These are phyloP conservation scores for Colletotrichum eleusines DNA, from an alignment of 2,329 filamentous ascomycete genomes.

Conservation along the genomic window DNA sequence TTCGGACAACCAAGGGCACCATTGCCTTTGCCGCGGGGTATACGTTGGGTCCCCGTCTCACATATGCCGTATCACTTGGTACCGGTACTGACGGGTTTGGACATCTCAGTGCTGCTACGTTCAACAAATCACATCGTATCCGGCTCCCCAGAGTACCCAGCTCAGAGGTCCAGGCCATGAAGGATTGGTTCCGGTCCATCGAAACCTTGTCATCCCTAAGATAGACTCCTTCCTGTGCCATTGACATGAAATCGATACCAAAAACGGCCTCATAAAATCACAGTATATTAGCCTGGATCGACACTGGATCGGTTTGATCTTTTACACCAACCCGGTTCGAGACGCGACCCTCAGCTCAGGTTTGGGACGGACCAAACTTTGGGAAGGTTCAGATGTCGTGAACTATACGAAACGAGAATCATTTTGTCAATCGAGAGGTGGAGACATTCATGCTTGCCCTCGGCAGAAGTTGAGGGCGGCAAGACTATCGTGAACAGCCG, in stretches of 20 bases:
- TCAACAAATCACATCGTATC: constrained; percentile 21
- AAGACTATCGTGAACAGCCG: constrained; percentile 12
- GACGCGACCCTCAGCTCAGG: constrained; percentile 5
- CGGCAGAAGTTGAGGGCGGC: constrained; percentile 12
- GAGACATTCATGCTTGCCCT: constrained; percentile 17
- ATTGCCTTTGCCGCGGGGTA: constrained; percentile 53
- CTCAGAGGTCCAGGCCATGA: constrained; percentile 3
- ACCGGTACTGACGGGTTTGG: neutral
- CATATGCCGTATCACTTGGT: constrained; percentile 22
- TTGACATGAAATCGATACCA: no score
- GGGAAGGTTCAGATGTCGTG: constrained; percentile 26
- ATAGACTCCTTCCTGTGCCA: no score
- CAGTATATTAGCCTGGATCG: neutral
- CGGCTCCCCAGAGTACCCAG: neutral
- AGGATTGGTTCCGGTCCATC: constrained; percentile 6
- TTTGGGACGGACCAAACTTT: constrained; percentile 29
- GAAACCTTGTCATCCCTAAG: constrained; percentile 6
- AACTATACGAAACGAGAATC: constrained; percentile 1
- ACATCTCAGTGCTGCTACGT: constrained; percentile 2
- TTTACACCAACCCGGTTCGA: neutral
- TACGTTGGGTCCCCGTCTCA: constrained; percentile 20
- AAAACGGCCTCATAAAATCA: constrained; percentile 24
- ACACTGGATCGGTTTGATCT: constrained; percentile 1
- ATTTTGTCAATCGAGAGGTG: neutral
- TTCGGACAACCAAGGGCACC: constrained; percentile 54